phyloP scores from a whole-genome alignment of 2,329 filamentous ascomycete genomes.

The Aspergillus unguis region DNA sequence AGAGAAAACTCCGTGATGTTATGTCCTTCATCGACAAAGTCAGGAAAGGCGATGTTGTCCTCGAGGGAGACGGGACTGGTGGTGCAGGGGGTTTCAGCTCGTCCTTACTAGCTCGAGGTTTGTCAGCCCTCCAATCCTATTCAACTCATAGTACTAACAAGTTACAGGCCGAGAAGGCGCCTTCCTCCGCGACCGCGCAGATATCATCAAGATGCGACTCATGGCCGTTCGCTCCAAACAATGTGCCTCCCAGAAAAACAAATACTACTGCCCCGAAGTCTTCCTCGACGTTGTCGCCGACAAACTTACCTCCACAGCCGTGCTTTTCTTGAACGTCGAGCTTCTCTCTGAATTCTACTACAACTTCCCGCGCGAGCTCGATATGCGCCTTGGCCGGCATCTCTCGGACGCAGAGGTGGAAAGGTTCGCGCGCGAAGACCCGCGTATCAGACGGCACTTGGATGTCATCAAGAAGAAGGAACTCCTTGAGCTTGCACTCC shows the following conservation, averaged over 20 bases:
- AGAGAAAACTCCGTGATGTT: constrained; percentile 82
- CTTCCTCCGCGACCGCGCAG: constrained; percentile 87
- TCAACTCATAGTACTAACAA: no score
- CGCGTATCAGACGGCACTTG: constrained; percentile 80
- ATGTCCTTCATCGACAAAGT: constrained; percentile 88
- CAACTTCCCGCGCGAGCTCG: constrained; percentile 90
- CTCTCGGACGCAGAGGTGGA: constrained; percentile 78
- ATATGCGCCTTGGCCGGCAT: constrained; percentile 77
- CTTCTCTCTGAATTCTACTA: constrained; percentile 96
- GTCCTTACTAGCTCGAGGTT: constrained; percentile 78
- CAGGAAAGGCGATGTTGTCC: constrained; percentile 74
- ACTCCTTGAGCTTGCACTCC: constrained; percentile 83
- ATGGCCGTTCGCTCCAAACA: constrained; percentile 86
- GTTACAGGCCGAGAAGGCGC: constrained; percentile 77
- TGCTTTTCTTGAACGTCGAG: constrained; percentile 96
- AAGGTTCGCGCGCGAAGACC: constrained; percentile 86
- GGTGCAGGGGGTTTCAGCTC: constrained; percentile 94
- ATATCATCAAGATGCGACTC: constrained; percentile 86
- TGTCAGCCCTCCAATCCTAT: constrained; percentile 21
- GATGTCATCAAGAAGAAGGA: constrained; percentile 93
- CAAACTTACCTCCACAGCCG: constrained; percentile 90
- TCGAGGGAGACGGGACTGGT: constrained; percentile 77
- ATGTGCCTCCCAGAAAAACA: constrained; percentile 78
- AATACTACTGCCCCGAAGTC: constrained; percentile 94
- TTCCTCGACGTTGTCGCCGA: constrained; percentile 97